phyloP scores from a whole-genome alignment of 352 stramenopile genomes.

The Globisporangium camurandrum region DNA sequence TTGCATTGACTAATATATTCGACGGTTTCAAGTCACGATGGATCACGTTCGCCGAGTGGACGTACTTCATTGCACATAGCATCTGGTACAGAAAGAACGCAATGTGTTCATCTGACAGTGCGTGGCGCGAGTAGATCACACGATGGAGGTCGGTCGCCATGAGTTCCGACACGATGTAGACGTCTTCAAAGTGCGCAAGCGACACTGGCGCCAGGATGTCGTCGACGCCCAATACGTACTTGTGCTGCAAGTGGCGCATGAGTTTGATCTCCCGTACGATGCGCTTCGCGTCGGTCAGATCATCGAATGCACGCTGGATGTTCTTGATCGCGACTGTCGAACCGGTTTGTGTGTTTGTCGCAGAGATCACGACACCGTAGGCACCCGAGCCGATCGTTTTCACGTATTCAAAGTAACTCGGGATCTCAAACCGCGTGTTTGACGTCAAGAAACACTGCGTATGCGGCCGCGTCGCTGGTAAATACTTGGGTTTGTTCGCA shows the following conservation, averaged over 20 bases:
- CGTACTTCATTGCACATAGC: conserved; percentile 88
- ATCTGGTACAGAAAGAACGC: conserved; percentile 90
- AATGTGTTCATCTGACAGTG: conserved; percentile 80
- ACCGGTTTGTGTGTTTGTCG: conserved; percentile 30
- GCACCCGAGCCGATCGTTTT: conserved; percentile 87
- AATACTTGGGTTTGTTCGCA: conserved; percentile 74
- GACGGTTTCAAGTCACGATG: conserved; percentile 96
- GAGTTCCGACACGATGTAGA: conserved; percentile 88
- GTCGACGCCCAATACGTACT: conserved; percentile 82
- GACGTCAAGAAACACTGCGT: conserved; percentile 82
- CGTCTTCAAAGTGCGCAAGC: conserved; percentile 73
- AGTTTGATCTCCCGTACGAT: conserved; percentile 97
- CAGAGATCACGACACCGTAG: conserved; percentile 88
- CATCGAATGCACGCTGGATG: conserved; percentile 91
- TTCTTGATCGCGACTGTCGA: conserved; percentile 90
- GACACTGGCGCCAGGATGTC: conserved; percentile 65
- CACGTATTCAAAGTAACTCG: conserved; percentile 67
- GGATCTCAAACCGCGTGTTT: conserved; percentile 81
- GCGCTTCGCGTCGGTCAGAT: conserved; percentile 98
- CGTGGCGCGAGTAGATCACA: conserved; percentile 86
- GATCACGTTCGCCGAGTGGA: conserved; percentile 91
- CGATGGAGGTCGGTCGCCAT: conserved; percentile 89
- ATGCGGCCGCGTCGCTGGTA: conserved; percentile 55
- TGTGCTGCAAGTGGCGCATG: conserved; percentile 87
- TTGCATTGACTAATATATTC: conserved; percentile 96